Base-by-base conservation (phyloP, 768 basidiomycete species). In the Trichaptum fuscoviolaceum region DNA sequence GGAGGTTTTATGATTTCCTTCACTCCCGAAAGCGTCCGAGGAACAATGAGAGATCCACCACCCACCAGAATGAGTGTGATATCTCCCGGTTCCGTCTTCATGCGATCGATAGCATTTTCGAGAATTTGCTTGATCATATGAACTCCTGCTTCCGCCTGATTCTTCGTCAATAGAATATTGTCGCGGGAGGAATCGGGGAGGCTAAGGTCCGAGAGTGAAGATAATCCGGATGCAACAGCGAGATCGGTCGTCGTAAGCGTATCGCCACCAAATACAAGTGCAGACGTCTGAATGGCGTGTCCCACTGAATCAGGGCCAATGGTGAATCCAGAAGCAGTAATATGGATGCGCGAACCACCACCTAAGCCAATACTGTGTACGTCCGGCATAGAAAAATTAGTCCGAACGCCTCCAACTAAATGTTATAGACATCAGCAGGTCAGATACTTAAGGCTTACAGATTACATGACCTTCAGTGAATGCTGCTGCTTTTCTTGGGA, bases 251-350 rank as follows among this genome's bases (percentile, higher is more conserved):
- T 77, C n/a, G 88, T 89, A 63, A 87, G 73, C 2, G 78, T 78
- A 3, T 75, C 66, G 1, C 88, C 88, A 7, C 86, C 85, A 69
- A 90, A 90, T 0, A 87, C 77, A 9, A 77, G 73, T 6, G 82
- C 81, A 58, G 87, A 83, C 58, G 75, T 77, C 4, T 79, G 78
- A 63, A 85, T 78, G 68, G 75, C 72, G 72, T 87, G 84, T 0
- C 88, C 88, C 20, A 89, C 86, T 0, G 87, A 90, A 70, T 87
- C 84, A 12, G 88, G 88, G 0, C 88, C 88, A 35, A 90, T 80
- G 0, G 81, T 78, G 26, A 85, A 81, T 1, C 73, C 72, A 18
- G 67, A 64, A 26, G 76, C 71, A 63, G 72, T 70, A 25, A 74
- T 66, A 58, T 81, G 79, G 25, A 88, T 77, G 52, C 81, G 73